phyloP scores from a whole-genome alignment of 345 rosid species.

The Dipteronia sinensis region DNA sequence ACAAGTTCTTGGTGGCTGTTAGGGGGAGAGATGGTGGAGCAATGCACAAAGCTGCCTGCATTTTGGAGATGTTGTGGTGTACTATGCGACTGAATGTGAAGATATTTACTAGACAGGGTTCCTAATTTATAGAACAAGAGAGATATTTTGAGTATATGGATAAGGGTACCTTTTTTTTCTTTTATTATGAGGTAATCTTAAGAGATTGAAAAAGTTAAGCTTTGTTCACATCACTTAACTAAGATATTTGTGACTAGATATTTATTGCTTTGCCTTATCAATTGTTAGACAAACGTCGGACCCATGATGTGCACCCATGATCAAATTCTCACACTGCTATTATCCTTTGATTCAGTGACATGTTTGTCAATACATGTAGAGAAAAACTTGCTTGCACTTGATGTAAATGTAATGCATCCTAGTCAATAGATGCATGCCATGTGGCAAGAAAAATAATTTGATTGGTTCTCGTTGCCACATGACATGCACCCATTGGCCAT shows the following conservation, averaged over 20 bases:
- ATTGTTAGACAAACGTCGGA: neutral
- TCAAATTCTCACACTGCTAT: neutral
- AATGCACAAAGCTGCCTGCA: constrained; percentile 45
- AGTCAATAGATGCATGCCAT: no score
- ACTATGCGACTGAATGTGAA: neutral
- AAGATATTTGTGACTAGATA: constrained; percentile 34
- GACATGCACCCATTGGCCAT: no score
- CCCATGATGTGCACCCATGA: neutral
- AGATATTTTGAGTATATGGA: constrained; percentile 26
- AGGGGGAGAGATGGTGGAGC: constrained; percentile 26
- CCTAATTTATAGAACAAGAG: constrained; percentile 18
- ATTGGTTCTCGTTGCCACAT: no score
- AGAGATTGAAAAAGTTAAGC: constrained; percentile 17
- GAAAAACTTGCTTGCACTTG: no score
- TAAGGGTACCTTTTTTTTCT: constrained; percentile 14
- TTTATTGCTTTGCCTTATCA: constrained; percentile 16
- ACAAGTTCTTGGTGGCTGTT: constrained; percentile 27
- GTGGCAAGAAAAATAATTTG: no score
- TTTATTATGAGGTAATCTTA: neutral
- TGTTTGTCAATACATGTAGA: no score
- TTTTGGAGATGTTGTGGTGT: constrained; percentile 16
- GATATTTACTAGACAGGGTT: neutral
- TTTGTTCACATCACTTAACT: constrained; percentile 25
- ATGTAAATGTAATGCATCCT: no score
- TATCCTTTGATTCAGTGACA: no score